Conservation (phyloP, 345 rosid genomes). For the Arabidopsis thaliana region TAIR10.1 NC_003075.7:15669501-15670000, state of each 20-base stretch:
- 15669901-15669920: not conserved
- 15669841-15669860: not conserved
- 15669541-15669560: slow-evolving; percentile 20
- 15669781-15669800: not conserved
- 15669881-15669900: slow-evolving; percentile 16
- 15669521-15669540: slow-evolving; percentile 21
- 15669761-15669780: not conserved
- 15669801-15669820: not conserved
- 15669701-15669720: slow-evolving; percentile 69
- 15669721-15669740: slow-evolving; percentile 11
- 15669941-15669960: not conserved
- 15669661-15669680: slow-evolving; percentile 92
- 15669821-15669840: not conserved
- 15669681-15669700: slow-evolving; percentile 88
- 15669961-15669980: not conserved
- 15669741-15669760: slow-evolving; percentile 2
- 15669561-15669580: slow-evolving; percentile 8
- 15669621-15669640: not conserved
- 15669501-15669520: slow-evolving; percentile 22
- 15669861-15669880: slow-evolving; percentile 3
- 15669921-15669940: not conserved
- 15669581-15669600: slow-evolving; percentile 32
- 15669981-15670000: not conserved
- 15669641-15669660: slow-evolving; percentile 84
- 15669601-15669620: slow-evolving; percentile 21